Conservation (phyloP, 345 rosid genomes). For the Mercurialis annua region DNA sequence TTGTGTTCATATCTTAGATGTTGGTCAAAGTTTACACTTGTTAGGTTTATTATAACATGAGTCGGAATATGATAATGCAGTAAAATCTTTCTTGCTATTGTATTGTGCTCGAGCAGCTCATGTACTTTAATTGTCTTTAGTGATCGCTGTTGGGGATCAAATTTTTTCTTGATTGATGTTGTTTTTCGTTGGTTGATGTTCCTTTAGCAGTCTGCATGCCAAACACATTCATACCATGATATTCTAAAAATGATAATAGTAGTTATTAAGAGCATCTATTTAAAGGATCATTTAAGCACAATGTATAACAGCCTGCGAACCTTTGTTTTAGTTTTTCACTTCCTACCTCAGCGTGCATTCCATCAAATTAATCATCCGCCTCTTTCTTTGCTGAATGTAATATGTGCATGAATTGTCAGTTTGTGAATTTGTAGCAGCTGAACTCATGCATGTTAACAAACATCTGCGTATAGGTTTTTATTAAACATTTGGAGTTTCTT, state of each 20-base stretch:
- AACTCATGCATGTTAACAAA: not conserved
- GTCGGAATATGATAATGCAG: not conserved
- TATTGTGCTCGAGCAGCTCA: too few species aligned
- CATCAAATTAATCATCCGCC: not conserved
- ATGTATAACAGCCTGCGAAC: not conserved
- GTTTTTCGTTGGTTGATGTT: not conserved
- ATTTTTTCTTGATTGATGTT: not conserved
- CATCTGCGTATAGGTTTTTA: not conserved
- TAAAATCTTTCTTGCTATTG: too few species aligned
- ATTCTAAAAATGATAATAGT: not conserved
- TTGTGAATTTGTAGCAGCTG: not conserved
- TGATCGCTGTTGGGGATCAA: not conserved
- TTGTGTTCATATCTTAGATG: not conserved
- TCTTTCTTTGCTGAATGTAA: not conserved
- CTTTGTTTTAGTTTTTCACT: not conserved
- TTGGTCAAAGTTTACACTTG: too few species aligned
- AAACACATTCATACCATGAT: not conserved
- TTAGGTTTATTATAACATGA: not conserved
- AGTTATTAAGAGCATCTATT: not conserved
- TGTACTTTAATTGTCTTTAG: too few species aligned
- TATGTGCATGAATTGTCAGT: not conserved
- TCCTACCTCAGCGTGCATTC: not conserved
- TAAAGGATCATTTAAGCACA: not conserved
- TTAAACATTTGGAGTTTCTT: not conserved
- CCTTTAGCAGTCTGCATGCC: not conserved